Base-by-base conservation (phyloP, 2,329 filamentous ascomycete species). In the Simplicillium aogashimaense region DNA sequence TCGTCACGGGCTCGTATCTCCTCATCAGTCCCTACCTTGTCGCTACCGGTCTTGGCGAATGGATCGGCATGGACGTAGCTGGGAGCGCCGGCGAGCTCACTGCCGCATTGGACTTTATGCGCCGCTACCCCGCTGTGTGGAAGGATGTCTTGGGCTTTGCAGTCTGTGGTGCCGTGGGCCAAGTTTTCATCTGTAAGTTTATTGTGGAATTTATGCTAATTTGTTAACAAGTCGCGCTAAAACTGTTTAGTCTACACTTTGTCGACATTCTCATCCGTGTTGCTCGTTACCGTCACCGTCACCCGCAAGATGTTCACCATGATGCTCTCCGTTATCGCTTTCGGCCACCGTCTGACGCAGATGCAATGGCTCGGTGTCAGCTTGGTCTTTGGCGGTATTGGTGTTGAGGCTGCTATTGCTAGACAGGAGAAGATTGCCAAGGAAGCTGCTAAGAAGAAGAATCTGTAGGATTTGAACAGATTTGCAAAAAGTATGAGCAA, bases 301-400 rank as follows among this genome's bases (percentile, higher is more conserved):
- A 98, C 92, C 35, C 76, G 92, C 56, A 98, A 98, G 69, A 98
- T 98, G 92, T 76, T 97, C 59, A 97, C 90, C 50, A 98, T 98
- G 92, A 86, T 97, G 44, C 72, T 97, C 38, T 95, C 87, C 40
- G 92, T 98, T 20, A 70, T 97, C 45, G 88, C 87, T 65, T 98
- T 97, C 59, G 92, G 92, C 20, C 92, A 98, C 61, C 77, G 75
- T 47, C 73, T 98, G 37, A 84, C 78, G 20, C 65, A 69, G n/a
- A 94, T 90, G 74, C 92, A 98, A 66, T 95, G 89, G 86, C 67
- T 94, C 7, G 92, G 92, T 47, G 89, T 98, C 28, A 82, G 76
- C 0, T 69, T 98, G 43, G 92, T 98, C 8, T 98, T 98, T 67
- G 88, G 89, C 18, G 92, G 90, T 38, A 89, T 98, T 56, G 92